These are phyloP conservation scores for Wickerhamomyces sp. DNA, from an alignment of 1,139 yeast species.

Conservation along the genomic window DNA sequence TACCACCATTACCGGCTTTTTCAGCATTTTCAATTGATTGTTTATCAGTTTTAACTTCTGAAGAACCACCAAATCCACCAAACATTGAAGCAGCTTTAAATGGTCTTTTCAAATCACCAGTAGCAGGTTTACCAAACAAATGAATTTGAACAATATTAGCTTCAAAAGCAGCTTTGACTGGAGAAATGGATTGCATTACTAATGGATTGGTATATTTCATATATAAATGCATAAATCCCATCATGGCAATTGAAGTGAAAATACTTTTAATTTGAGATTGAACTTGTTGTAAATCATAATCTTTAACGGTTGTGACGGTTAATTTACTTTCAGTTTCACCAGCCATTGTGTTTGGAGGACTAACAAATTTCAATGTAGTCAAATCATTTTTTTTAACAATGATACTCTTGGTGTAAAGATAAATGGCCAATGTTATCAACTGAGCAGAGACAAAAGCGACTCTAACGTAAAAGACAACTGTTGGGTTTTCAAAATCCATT, in stretches of 20 bases:
- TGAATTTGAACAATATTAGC: slow-evolving; percentile 90
- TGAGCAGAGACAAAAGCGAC: slow-evolving; percentile 66
- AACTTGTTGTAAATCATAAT: slow-evolving; percentile 87
- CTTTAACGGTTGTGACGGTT: slow-evolving; percentile 85
- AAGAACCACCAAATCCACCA: slow-evolving; percentile 62
- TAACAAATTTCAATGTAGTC: slow-evolving; percentile 87
- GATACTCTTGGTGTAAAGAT: slow-evolving; percentile 55
- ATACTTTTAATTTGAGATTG: slow-evolving; percentile 74
- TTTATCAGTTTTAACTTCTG: slow-evolving; percentile 72
- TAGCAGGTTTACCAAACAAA: slow-evolving; percentile 74
- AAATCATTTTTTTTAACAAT: slow-evolving; percentile 79
- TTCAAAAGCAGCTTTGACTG: slow-evolving; percentile 87
- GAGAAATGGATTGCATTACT: slow-evolving; percentile 89
- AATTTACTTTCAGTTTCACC: slow-evolving; percentile 74
- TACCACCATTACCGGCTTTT: slow-evolving; percentile 82
- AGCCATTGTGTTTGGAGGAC: slow-evolving; percentile 76
- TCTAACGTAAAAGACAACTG: slow-evolving; percentile 72
- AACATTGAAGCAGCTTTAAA: slow-evolving; percentile 86
- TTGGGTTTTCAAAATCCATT: slow-evolving; percentile 85
- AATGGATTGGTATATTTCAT: slow-evolving; percentile 98
- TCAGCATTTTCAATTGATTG: slow-evolving; percentile 83
- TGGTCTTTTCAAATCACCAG: slow-evolving; percentile 95
- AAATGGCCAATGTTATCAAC: slow-evolving; percentile 57
- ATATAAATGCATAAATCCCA: slow-evolving; percentile 97
- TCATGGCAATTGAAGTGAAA: slow-evolving; percentile 91